A percentile compares a stretch with the other conserved stretches of the same genome.
These are phyloP conservation scores for Lichtheimia hyalospora DNA, from an alignment of 371 early-diverging fungal species.

Conservation along the genomic window DNA sequence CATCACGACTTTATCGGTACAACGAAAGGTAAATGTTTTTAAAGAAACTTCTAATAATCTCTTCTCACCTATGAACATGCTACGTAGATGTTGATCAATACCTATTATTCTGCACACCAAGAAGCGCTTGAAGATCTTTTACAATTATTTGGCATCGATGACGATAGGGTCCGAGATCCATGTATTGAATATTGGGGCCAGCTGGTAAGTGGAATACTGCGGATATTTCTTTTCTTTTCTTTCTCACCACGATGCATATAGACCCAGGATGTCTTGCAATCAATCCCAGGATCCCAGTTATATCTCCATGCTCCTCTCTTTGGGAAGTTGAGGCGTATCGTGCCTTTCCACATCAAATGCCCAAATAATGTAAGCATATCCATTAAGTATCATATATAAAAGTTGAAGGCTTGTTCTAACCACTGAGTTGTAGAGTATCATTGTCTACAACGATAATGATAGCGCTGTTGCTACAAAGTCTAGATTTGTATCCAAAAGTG, in stretches of 20 bases:
- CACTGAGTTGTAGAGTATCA: constrained; percentile 52
- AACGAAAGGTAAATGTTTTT: constrained; percentile 63
- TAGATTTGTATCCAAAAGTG: constrained; percentile 95
- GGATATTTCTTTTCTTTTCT: background rate
- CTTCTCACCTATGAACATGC: too few relatives aligned
- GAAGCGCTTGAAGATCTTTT: constrained; percentile 54
- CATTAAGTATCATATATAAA: constrained; percentile 48
- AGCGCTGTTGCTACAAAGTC: constrained; percentile 89
- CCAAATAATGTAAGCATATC: constrained; percentile 90
- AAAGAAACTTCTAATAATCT: too few relatives aligned
- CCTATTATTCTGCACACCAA: background rate
- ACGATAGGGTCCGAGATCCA: constrained; percentile 94
- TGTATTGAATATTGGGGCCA: constrained; percentile 92
- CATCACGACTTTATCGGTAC: constrained; percentile 75
- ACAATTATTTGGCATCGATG: constrained; percentile 85
- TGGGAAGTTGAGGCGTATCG: constrained; percentile 78
- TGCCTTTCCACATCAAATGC: constrained; percentile 93
- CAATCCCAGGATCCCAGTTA: background rate
- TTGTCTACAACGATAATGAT: constrained; percentile 96
- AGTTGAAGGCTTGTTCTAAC: background rate
- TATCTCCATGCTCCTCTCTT: constrained; percentile 38
- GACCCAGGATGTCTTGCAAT: background rate
- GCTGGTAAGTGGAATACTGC: background rate
- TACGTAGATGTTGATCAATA: too few relatives aligned
- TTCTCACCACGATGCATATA: background rate